A percentile compares a stretch with the other conserved stretches of the same genome.
These are phyloP conservation scores for Lactifluus volemus DNA, from an alignment of 768 basidiomycete species.

Conservation along the genomic window DNA sequence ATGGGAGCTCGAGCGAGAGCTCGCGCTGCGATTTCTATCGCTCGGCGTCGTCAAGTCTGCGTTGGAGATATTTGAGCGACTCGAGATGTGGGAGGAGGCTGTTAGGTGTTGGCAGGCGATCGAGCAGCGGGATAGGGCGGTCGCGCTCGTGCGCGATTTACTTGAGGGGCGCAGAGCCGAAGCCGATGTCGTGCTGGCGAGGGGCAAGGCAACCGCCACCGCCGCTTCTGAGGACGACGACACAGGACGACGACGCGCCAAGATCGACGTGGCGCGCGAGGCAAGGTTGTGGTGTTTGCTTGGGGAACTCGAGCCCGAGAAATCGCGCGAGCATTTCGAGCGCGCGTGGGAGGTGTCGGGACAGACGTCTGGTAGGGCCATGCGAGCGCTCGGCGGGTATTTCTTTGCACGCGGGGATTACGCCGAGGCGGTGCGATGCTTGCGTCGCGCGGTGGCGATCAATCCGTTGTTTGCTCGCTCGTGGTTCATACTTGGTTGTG, in stretches of 20 bases:
- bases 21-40: constrained; percentile 73
- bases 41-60: constrained; percentile 88
- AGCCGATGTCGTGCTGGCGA: constrained; percentile 57
- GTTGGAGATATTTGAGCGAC: constrained; percentile 83
- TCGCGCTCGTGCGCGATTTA: constrained; percentile 75
- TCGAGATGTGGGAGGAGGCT: constrained; percentile 99
- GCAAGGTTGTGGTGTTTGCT: constrained; percentile 94
- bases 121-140: constrained; percentile 71
- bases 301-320: constrained; percentile 78
- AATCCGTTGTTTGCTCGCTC: constrained; percentile 81
- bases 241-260: constrained; percentile 32
- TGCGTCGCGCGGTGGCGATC: constrained; percentile 72
- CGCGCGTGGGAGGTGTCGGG: constrained; percentile 78
- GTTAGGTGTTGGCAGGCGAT: constrained; percentile 79
- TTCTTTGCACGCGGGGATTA: constrained; percentile 66
- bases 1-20: constrained; percentile 91
- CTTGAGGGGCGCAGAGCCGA: constrained; percentile 81
- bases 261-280: constrained; percentile 59
- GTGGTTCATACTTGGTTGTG: constrained; percentile 97
- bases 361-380: constrained; percentile 77
- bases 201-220: constrained; percentile 40
- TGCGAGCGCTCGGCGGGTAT: constrained; percentile 84
- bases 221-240: no score
- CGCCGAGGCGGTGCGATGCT: constrained; percentile 49
- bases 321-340: constrained; percentile 66